Evolutionary conservation across 108 stramenopile species (phyloP).

Genomic region (Cyclotella sp.): DNA sequence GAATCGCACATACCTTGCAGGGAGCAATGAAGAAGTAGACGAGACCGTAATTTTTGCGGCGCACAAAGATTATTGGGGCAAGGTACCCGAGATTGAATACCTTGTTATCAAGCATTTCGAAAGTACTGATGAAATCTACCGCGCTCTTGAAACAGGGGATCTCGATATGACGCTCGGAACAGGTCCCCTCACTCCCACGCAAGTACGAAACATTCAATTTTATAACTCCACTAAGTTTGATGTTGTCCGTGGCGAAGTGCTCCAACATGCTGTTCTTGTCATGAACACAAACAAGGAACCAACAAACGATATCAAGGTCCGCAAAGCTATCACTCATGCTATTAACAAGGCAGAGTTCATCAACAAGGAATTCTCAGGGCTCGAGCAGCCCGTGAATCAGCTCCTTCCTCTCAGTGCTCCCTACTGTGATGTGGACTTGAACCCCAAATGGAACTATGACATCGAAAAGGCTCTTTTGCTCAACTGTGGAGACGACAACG

Average conservation of each 20-base stretch:
- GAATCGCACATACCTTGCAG: constrained; percentile 8
- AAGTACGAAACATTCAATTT: constrained; percentile 53
- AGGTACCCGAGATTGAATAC: constrained; percentile 51
- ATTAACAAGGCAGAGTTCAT: constrained; percentile 66
- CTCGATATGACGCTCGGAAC: constrained; percentile 47
- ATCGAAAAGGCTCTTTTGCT: constrained; percentile 66
- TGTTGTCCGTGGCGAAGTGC: constrained; percentile 54
- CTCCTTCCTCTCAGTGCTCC: constrained; percentile 59
- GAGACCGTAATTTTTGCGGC: constrained; percentile 51
- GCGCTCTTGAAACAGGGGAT: constrained; percentile 50
- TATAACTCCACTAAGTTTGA: constrained; percentile 42
- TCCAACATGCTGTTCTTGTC: constrained; percentile 63
- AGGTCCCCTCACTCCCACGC: constrained; percentile 53
- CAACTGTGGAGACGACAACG: constrained; percentile 34
- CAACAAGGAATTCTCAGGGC: constrained; percentile 60
- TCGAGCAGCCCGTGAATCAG: constrained; percentile 56
- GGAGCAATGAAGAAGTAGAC: constrained; percentile 42
- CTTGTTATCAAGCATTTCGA: constrained; percentile 50
- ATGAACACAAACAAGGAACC: constrained; percentile 59
- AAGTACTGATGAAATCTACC: constrained; percentile 49
- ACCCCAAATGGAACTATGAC: constrained; percentile 71
- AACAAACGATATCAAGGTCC: constrained; percentile 55
- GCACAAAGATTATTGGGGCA: constrained; percentile 63
- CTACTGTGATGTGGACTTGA: constrained; percentile 71
- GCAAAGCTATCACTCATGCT: constrained; percentile 71